Evolutionary conservation across 495 filamentous ascomycete species (phyloP).

Genomic region (Podospora pseudoanserina): DNA sequence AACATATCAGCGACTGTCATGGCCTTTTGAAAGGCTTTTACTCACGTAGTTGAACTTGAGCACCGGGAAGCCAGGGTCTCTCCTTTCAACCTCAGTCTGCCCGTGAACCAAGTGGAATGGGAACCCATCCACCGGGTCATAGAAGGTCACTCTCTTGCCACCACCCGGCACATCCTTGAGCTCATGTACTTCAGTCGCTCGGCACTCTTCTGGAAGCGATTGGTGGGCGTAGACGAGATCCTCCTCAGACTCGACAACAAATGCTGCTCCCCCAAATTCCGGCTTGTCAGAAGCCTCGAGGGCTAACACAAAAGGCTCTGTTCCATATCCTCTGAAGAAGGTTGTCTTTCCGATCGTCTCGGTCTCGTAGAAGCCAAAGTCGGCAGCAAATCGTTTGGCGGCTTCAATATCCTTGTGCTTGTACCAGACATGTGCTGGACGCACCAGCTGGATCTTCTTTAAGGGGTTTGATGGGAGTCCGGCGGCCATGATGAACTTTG

Average conservation of each 20-base stretch:
- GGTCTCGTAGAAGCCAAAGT: conserved; percentile 55
- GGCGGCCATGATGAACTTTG: not conserved
- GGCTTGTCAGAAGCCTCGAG: conserved; percentile 45
- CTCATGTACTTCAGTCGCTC: conserved; percentile 48
- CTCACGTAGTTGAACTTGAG: conserved; percentile 44
- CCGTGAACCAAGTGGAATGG: conserved; percentile 58
- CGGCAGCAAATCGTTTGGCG: conserved; percentile 48
- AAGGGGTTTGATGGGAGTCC: not conserved
- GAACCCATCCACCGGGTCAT: conserved; percentile 57
- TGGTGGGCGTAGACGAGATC: conserved; percentile 49
- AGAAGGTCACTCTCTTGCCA: conserved; percentile 54
- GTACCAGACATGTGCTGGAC: conserved; percentile 57
- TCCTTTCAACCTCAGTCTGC: conserved; percentile 39
- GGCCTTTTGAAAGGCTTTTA: too few species aligned
- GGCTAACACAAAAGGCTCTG: conserved; percentile 56
- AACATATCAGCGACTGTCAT: not conserved
- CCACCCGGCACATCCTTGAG: conserved; percentile 55
- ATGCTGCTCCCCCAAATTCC: conserved; percentile 53
- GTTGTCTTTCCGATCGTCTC: conserved; percentile 46
- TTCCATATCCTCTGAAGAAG: conserved; percentile 58
- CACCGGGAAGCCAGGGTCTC: conserved; percentile 41
- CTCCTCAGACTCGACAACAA: conserved; percentile 53
- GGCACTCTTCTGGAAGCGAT: conserved; percentile 40
- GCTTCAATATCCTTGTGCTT: conserved; percentile 49
- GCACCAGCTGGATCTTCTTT: conserved; percentile 47